phyloP scores from a whole-genome alignment of 2,329 filamentous ascomycete species.

The Neofusicoccum sp. region DNA sequence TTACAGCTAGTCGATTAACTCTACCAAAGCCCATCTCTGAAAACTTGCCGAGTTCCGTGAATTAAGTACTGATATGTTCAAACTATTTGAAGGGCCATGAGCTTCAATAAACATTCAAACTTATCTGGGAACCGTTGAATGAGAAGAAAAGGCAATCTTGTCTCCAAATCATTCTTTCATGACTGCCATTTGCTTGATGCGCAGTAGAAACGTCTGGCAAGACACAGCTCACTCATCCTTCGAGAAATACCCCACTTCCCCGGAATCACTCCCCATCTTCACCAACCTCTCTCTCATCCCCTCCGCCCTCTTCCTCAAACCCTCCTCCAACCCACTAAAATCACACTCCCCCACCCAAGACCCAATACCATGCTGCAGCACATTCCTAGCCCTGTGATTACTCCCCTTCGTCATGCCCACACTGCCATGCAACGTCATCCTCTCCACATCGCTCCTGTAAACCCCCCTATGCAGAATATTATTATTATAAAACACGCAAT shows the following conservation, averaged over 20 bases:
- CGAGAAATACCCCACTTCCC: conserved; percentile 58
- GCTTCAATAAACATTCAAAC: too few species aligned
- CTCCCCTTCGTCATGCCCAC: conserved; percentile 62
- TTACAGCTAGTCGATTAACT: too few species aligned
- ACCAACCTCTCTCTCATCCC: conserved; percentile 60
- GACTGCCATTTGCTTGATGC: too few species aligned
- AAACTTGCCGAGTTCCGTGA: too few species aligned
- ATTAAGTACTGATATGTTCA: too few species aligned
- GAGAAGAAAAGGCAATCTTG: too few species aligned
- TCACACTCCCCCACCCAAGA: conserved; percentile 62
- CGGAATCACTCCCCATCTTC: conserved; percentile 59
- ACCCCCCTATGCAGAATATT: conserved; percentile 78
- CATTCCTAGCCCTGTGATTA: conserved; percentile 62
- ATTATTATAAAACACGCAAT: conserved; percentile 86
- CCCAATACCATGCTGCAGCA: conserved; percentile 72
- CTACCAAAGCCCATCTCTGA: too few species aligned
- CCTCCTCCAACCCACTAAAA: conserved; percentile 48
- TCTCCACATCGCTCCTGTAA: conserved; percentile 59
- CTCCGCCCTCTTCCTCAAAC: conserved; percentile 50
- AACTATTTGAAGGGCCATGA: too few species aligned
- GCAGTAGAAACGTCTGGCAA: too few species aligned
- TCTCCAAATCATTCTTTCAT: too few species aligned
- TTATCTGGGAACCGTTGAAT: too few species aligned
- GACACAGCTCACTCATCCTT: conserved; percentile 35
- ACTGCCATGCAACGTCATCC: conserved; percentile 71